Evolutionary conservation across 2,329 filamentous ascomycete genomes (phyloP), one percentile per base, ranked within the genome.

Genomic region (Neopestalotiopsis rosae): DNA sequence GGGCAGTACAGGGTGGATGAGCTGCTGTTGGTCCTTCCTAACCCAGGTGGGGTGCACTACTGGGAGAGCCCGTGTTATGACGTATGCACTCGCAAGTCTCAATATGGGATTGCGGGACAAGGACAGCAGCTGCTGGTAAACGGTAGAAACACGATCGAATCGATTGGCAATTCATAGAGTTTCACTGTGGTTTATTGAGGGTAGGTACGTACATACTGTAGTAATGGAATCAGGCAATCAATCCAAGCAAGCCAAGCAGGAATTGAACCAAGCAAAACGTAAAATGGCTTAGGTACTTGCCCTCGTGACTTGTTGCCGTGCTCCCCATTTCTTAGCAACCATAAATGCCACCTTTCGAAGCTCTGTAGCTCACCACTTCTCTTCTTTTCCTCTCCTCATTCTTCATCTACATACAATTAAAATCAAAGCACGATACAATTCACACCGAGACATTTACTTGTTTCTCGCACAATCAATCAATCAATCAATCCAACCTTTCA

Each of bases 361-460:
- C 40, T 65, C 20, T 30, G n/a, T 65, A 49, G 45, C 62, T 28
- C 45, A 24, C 24, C 6, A 38, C 34, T 38, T 28, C 34, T 38
- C 34, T 38, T 7, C 30, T 63, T n/a, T 63, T 14, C 28, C 57
- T 24, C 24, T 20, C 38, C 24, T 34, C 20, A 45, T 65, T 56
- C 38, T 17, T 40, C 40, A 34, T 63, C 30, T 63, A 42, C 62
- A 30, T 12, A 49, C 61, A 65, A 13, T 20, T n/a, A n/a, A 65
- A 56, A 30, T 24, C 20, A 62, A n/a, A 24, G 7, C 6, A 30
- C 61, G 38, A 64, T 69, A 40, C 17, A 61, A 68, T 67, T 24
- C 45, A 52, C 45, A 52, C 42, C 14, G 20, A 20, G 69, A 67
- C 69, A 69, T 56, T 42, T 28, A 28, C 58, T 40, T n/a, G 67